Conservation (phyloP, 176 grass and related monocot species). For the Alloteropsis semialata region DNA sequence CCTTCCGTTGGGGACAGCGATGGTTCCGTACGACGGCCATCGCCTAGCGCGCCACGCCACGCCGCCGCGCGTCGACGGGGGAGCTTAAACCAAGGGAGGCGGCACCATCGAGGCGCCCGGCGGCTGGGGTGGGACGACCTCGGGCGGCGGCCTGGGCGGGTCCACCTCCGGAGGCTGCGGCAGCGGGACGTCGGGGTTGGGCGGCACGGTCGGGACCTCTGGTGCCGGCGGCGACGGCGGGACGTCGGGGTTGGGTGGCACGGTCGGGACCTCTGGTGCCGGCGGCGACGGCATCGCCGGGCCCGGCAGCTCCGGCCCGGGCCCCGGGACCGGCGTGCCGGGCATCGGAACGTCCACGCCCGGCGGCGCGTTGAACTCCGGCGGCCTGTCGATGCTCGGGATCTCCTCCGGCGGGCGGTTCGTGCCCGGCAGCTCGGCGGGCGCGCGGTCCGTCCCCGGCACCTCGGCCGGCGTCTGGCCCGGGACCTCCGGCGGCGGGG, state of each 20-base stretch:
- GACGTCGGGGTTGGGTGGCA: constrained; percentile 47
- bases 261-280: constrained; percentile 50
- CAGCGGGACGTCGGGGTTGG: background rate
- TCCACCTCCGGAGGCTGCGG: constrained; percentile 11
- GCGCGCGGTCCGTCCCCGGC: constrained; percentile 8
- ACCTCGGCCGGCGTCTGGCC: background rate
- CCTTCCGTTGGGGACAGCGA: too few species aligned
- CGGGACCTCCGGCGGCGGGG: constrained; percentile 33
- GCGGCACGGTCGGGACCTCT: too few species aligned
- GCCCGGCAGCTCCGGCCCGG: constrained; percentile 48
- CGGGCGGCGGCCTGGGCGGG: constrained; percentile 18
- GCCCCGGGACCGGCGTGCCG: constrained; percentile 1
- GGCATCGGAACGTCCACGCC: constrained; percentile 39
- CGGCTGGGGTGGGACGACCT: constrained; percentile 15
- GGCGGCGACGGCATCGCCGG: constrained; percentile 54
- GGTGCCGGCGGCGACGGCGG: constrained; percentile 2
- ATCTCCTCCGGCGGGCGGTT: constrained; percentile 27
- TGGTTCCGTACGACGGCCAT: too few species aligned
- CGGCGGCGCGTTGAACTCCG: constrained; percentile 49
- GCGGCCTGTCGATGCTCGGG: constrained; percentile 48
- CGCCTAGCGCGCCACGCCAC: background rate
- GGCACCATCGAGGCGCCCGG: constrained; percentile 18
- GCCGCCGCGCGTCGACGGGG: too few species aligned
- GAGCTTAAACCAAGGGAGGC: constrained; percentile 1
- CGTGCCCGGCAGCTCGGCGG: constrained; percentile 10